Evolutionary conservation across 768 basidiomycete genomes (phyloP).

Genomic region (Termitomyces sp.): DNA sequence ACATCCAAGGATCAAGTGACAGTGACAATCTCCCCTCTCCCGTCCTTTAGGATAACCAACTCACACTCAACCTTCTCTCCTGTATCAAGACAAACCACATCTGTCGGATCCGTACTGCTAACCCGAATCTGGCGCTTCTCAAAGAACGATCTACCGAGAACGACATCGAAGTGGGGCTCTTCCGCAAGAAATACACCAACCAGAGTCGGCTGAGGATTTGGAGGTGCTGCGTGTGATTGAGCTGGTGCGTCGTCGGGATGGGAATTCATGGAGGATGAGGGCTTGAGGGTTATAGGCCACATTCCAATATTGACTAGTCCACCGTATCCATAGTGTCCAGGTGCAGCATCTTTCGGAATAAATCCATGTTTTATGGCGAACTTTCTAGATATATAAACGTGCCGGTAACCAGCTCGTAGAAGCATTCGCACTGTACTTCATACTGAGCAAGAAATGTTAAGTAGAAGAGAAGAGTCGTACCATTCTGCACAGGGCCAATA

Average conservation of each 20-base stretch:
- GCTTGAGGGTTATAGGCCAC: slow-evolving; percentile 75
- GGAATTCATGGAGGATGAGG: slow-evolving; percentile 30
- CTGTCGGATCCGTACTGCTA: slow-evolving; percentile 79
- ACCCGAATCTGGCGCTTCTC: slow-evolving; percentile 79
- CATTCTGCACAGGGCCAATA: slow-evolving; percentile 86
- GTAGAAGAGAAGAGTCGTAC: slow-evolving; percentile 32
- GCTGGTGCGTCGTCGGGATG: slow-evolving; percentile 23
- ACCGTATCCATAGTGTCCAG: slow-evolving; percentile 91
- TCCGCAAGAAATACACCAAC: slow-evolving; percentile 84
- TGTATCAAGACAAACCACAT: slow-evolving; percentile 87
- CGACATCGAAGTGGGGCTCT: slow-evolving; percentile 93
- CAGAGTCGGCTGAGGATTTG: slow-evolving; percentile 32
- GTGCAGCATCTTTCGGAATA: slow-evolving; percentile 80
- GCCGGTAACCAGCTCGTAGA: slow-evolving; percentile 83
- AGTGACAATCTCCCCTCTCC: slow-evolving; percentile 83
- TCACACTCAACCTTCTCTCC: slow-evolving; percentile 92
- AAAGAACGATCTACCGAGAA: slow-evolving; percentile 83
- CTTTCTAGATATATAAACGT: slow-evolving; percentile 93
- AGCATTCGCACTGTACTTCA: slow-evolving; percentile 75
- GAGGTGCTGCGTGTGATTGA: slow-evolving; percentile 13
- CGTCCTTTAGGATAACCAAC: slow-evolving; percentile 87
- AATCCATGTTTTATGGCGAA: slow-evolving; percentile 88
- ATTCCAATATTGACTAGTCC: slow-evolving; percentile 82
- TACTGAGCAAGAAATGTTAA: neutral
- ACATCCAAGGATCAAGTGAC: slow-evolving; percentile 50